Evolutionary conservation across 1,139 yeast genomes (phyloP), one percentile per base, ranked within the genome.

Genomic region (Zhuliangozyma blackwelliae): DNA sequence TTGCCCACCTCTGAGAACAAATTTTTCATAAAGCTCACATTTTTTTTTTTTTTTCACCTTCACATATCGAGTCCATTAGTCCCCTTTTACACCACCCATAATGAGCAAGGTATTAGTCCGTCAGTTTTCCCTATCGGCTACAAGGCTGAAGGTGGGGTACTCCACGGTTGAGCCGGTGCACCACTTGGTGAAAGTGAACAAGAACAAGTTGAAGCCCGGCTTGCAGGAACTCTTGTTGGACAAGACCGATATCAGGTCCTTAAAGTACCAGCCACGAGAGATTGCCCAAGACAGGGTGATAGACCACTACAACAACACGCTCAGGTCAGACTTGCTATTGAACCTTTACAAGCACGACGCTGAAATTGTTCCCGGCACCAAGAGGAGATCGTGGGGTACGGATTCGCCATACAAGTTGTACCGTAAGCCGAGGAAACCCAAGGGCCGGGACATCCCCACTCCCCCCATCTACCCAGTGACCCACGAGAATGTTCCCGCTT

Each of bases 101-200:
- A 49, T 55, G 57, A 48, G 47, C 44, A 56, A 41, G 43, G 52
- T 46, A 41, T 52, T 58, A 43, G 45, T 56, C 22, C 78, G 82
- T 61, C 56, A 51, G 33, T 76, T 79, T 52, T 72, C 82, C 25
- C 57, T 62, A 40, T 54, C 72, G 19, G 40, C 63, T 1, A 54
- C 55, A 5, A 53, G 59, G 19, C 54, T 68, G 31, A 85, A 79
- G 52, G 75, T 88, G 7, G 95, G 87, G 2, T 81, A 82, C 57
- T 83, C 94, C 33, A 75, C 87, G 32, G 90, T 86, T 27, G 76
- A 82, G 37, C 97, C 98, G 3, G 95, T 90, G 12, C 98, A 92
- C 59, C 98, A 92, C 61, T 73, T 80, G 44, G 86, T 92, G 39
- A 77, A 77, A 48, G 79, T 86, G 52, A 74, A 76, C 49, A 92